Evolutionary conservation across 2,329 filamentous ascomycete genomes (phyloP).

Genomic region (Trematosphaeria pertusa): DNA sequence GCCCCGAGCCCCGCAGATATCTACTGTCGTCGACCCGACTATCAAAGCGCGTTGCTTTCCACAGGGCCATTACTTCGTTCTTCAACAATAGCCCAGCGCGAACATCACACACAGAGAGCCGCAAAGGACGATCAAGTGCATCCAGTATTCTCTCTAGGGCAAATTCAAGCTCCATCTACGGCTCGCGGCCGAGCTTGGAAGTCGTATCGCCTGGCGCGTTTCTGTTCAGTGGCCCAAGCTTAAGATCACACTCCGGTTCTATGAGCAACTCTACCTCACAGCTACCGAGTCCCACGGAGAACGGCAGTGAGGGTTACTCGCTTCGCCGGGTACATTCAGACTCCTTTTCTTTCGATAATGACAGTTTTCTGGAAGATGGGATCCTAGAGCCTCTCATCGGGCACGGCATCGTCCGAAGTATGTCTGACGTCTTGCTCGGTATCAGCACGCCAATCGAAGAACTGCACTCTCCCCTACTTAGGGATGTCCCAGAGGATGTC

Average conservation of each 20-base stretch:
- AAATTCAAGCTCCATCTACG: conserved; percentile 19
- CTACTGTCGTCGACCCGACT: conserved; percentile 19
- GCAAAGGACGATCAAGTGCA: conserved; percentile 21
- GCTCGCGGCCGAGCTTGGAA: conserved; percentile 38
- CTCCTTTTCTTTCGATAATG: conserved; percentile 29
- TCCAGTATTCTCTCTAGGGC: conserved; percentile 29
- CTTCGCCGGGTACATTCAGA: conserved; percentile 24
- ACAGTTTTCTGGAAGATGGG: conserved; percentile 24
- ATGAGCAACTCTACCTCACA: conserved; percentile 26
- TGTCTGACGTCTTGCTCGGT: conserved; percentile 36
- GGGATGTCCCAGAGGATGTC: conserved; percentile 12
- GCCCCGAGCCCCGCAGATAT: conserved; percentile 16
- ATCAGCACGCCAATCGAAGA: conserved; percentile 29
- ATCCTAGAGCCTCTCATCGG: conserved; percentile 33
- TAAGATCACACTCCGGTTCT: conserved; percentile 33
- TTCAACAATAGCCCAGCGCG: conserved; percentile 24
- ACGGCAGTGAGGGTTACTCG: conserved; percentile 17
- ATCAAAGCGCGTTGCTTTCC: conserved; percentile 28
- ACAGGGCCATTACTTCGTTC: conserved; percentile 36
- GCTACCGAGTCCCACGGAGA: conserved; percentile 24
- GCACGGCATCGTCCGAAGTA: conserved; percentile 25
- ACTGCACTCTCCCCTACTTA: conserved; percentile 10
- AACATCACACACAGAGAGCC: conserved; percentile 6
- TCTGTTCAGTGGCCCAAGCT: conserved; percentile 42
- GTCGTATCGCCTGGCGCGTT: conserved; percentile 41